A percentile compares a stretch with the other conserved stretches of the same genome.
Evolutionary conservation across 1,284 basidiomycete species (phyloP).

Genomic region (Malassezia nana): DNA sequence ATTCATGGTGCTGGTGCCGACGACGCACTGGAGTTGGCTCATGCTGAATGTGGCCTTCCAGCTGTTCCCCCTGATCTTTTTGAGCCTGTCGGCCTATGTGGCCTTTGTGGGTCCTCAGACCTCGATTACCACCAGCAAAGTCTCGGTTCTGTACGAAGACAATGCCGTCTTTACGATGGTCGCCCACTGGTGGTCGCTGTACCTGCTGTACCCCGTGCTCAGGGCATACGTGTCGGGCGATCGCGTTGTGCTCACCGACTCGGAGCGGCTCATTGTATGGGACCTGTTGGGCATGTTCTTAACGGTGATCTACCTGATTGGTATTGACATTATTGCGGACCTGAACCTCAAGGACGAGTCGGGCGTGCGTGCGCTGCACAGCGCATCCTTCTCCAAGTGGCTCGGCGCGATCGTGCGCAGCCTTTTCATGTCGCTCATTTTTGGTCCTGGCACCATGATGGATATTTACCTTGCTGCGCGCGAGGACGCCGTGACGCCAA

Average conservation of each 20-base stretch:
- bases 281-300: slow-evolving; percentile 6
- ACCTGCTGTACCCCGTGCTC: slow-evolving; percentile 1
- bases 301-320: slow-evolving; percentile 5
- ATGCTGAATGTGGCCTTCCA: slow-evolving; percentile 12
- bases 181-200: slow-evolving; percentile 9
- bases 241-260: slow-evolving; percentile 3
- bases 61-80: slow-evolving; percentile 8
- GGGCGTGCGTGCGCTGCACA: background rate
- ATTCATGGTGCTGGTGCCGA: slow-evolving; percentile 2
- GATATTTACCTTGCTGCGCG: slow-evolving; percentile 12
- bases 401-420: background rate
- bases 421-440: background rate
- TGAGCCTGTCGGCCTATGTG: background rate
- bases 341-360: background rate
- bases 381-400: background rate
- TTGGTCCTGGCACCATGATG: slow-evolving; percentile 16
- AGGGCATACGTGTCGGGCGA: background rate
- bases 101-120: background rate
- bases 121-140: slow-evolving; percentile 2
- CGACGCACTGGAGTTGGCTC: slow-evolving; percentile 1
- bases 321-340: slow-evolving; percentile 12
- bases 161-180: background rate
- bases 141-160: slow-evolving; percentile 7
- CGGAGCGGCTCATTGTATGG: slow-evolving; percentile 12
- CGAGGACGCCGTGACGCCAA: slow-evolving; percentile 13